These are phyloP conservation scores for Biscogniauxia mediterranea DNA, from an alignment of 2,329 filamentous ascomycete species.

Conservation along the genomic window DNA sequence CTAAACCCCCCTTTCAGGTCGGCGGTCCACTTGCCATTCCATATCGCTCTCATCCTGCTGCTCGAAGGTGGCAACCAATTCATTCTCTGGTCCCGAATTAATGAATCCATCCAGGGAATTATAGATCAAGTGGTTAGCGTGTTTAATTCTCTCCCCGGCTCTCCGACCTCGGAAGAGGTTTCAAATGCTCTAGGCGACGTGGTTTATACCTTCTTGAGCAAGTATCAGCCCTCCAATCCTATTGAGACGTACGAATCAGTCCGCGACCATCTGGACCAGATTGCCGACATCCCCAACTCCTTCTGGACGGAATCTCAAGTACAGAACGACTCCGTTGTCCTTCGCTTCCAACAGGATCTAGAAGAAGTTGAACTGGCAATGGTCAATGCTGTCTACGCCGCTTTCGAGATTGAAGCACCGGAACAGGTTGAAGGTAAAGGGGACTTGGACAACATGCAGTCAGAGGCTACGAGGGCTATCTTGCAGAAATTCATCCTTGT, in stretches of 20 bases:
- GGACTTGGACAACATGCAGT: constrained; percentile 14
- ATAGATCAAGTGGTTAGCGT: constrained; percentile 11
- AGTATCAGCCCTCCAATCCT: constrained; percentile 26
- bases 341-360: not conserved
- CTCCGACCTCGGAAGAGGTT: constrained; percentile 17
- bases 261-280: constrained; percentile 17
- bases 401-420: constrained; percentile 22
- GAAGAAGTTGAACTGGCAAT: constrained; percentile 19
- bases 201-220: constrained; percentile 28
- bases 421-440: constrained; percentile 5
- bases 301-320: constrained; percentile 17
- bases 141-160: not conserved
- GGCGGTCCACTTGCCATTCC: constrained; percentile 59
- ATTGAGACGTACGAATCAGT: constrained; percentile 17
- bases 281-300: constrained; percentile 19
- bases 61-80: constrained; percentile 62
- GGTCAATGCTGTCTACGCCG: constrained; percentile 25
- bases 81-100: constrained; percentile 42
- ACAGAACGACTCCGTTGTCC: constrained; percentile 4
- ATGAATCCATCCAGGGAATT: constrained; percentile 17
- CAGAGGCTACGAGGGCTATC: constrained; percentile 14
- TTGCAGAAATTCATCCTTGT: constrained; percentile 22
- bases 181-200: constrained; percentile 15
- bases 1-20: constrained; percentile 36
- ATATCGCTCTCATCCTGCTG: constrained; percentile 61